Conservation (phyloP, 495 filamentous ascomycete genomes). For the Penicillium crystallinum region DNA sequence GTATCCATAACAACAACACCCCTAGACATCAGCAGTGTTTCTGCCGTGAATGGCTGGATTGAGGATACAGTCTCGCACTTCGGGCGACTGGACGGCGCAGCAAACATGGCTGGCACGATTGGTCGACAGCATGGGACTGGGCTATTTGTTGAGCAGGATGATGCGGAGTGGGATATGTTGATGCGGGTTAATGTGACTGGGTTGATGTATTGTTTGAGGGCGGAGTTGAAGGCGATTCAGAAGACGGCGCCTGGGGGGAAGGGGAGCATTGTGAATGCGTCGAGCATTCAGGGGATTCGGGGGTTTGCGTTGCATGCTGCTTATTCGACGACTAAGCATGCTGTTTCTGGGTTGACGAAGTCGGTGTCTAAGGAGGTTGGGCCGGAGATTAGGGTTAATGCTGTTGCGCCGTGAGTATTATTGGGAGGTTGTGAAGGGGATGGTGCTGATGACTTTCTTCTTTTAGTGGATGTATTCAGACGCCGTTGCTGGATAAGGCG, state of each 20-base stretch:
- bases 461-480: constrained; percentile 49
- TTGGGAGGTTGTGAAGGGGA: neutral
- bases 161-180: constrained; percentile 50
- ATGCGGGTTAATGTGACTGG: constrained; percentile 54
- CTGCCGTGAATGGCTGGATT: constrained; percentile 47
- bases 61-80: constrained; percentile 35
- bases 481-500: constrained; percentile 41
- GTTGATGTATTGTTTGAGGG: constrained; percentile 53
- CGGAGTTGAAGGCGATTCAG: constrained; percentile 45
- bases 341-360: constrained; percentile 54
- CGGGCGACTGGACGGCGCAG: constrained; percentile 50
- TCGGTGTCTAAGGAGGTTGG: constrained; percentile 55
- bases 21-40: constrained; percentile 36
- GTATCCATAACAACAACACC: constrained; percentile 23
- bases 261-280: constrained; percentile 57
- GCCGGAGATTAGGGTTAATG: constrained; percentile 54
- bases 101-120: constrained; percentile 53
- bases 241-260: constrained; percentile 20
- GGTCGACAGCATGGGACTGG: constrained; percentile 31
- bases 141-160: constrained; percentile 33
- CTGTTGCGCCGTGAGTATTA: constrained; percentile 46
- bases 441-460: constrained; percentile 1
- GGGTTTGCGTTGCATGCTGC: constrained; percentile 45
- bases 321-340: constrained; percentile 56
- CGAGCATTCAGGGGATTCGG: constrained; percentile 48